These are phyloP conservation scores for Cladobotryum protrusum DNA, from an alignment of 2,329 filamentous ascomycete genomes.

Conservation along the genomic window DNA sequence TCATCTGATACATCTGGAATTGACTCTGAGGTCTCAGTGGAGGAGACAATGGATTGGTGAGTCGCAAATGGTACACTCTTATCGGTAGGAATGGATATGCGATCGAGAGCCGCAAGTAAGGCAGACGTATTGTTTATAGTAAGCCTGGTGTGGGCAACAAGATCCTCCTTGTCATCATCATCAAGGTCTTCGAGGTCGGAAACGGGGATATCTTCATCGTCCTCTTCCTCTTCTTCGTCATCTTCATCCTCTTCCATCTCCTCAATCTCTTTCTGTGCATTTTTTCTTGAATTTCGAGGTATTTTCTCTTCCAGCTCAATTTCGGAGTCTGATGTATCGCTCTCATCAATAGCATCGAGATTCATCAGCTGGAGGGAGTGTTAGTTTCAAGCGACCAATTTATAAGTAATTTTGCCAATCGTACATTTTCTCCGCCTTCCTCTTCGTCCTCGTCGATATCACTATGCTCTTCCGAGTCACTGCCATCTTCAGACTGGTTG, in stretches of 20 bases:
- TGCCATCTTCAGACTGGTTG: constrained; percentile 27
- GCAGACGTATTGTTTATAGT: constrained; percentile 97
- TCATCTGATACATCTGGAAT: constrained; percentile 88
- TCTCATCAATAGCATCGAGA: constrained; percentile 52
- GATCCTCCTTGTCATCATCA: constrained; percentile 77
- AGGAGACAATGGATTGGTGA: constrained; percentile 70
- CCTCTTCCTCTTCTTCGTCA: constrained; percentile 59
- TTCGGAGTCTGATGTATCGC: constrained; percentile 61
- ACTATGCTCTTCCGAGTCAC: constrained; percentile 26
- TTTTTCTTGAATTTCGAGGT: constrained; percentile 35
- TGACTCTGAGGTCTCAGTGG: constrained; percentile 54
- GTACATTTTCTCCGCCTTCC: constrained; percentile 26
- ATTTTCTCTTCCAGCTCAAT: constrained; percentile 72
- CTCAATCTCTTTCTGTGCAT: constrained; percentile 12
- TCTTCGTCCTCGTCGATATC: constrained; percentile 31
- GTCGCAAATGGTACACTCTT: constrained; percentile 70
- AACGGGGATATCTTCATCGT: constrained; percentile 82
- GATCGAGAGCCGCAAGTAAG: constrained; percentile 71
- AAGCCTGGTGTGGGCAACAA: constrained; percentile 83
- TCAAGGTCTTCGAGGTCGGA: constrained; percentile 76
- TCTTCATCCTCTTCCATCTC: constrained; percentile 44
- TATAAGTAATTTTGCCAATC: not conserved
- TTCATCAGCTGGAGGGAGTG: constrained; percentile 37
- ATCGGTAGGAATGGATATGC: constrained; percentile 62
- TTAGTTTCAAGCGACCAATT: not conserved